Conservation (phyloP, 2,329 filamentous ascomycete genomes). For the Claviceps cyperi region DNA sequence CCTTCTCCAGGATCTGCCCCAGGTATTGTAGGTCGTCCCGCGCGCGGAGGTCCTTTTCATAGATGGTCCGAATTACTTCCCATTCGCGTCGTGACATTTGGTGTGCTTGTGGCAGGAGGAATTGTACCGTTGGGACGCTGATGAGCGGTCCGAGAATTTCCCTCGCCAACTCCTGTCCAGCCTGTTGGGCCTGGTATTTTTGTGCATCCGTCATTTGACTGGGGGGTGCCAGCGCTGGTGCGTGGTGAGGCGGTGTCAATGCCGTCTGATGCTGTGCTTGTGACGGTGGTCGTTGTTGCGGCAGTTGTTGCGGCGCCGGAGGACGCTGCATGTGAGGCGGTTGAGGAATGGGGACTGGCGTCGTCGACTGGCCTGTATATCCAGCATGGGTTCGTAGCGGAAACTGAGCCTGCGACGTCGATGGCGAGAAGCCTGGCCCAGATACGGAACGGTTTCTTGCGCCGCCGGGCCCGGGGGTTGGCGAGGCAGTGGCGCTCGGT, state of each 20-base stretch:
- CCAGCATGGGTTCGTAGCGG: constrained; percentile 15
- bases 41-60: constrained; percentile 50
- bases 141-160: constrained; percentile 51
- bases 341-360: constrained; percentile 23
- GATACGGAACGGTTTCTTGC: constrained; percentile 33
- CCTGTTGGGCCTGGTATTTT: constrained; percentile 28
- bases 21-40: constrained; percentile 46
- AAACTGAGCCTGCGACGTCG: constrained; percentile 25
- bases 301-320: neutral
- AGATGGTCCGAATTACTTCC: constrained; percentile 54
- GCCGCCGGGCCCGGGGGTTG: constrained; percentile 20
- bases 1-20: constrained; percentile 38
- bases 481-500: constrained; percentile 13
- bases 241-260: neutral
- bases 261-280: constrained; percentile 3
- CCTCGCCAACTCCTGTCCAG: constrained; percentile 42
- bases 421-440: constrained; percentile 40
- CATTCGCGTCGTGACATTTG: constrained; percentile 60
- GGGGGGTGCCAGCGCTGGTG: constrained; percentile 3
- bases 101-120: constrained; percentile 54
- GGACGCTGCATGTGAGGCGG: constrained; percentile 13
- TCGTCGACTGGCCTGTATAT: constrained; percentile 19
- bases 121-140: constrained; percentile 49
- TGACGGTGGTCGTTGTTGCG: neutral
- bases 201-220: constrained; percentile 18